Evolutionary conservation across 78 protist genomes (phyloP).

Genomic region (Guillardia theta): DNA sequence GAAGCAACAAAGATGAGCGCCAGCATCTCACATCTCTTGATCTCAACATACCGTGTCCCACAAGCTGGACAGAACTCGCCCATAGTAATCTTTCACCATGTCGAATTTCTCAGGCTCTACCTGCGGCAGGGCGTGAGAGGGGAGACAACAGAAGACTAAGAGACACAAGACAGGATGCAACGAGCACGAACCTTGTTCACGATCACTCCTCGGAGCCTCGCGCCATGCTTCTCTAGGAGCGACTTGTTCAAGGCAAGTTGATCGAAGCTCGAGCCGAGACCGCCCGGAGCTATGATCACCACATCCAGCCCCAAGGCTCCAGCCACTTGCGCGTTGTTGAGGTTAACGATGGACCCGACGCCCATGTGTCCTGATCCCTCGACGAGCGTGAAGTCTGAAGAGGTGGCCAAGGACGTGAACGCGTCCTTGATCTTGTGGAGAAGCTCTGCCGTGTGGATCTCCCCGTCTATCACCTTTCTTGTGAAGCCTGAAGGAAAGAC

Average conservation of each 20-base stretch:
- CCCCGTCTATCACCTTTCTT: neutral
- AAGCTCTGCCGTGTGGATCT: neutral
- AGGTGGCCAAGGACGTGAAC: neutral
- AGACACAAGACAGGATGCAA: neutral
- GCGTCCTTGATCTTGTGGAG: neutral
- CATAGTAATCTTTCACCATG: neutral
- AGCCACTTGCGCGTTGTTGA: constrained; percentile 26
- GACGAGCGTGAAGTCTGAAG: neutral
- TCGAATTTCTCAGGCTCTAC: neutral
- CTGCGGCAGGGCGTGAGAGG: neutral
- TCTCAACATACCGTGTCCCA: too few relatives aligned
- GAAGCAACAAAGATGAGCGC: too few relatives aligned
- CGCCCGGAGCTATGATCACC: constrained; percentile 7
- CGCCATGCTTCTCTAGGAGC: constrained; percentile 17
- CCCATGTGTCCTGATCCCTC: constrained; percentile 22
- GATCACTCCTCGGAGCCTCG: neutral
- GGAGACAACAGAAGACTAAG: neutral
- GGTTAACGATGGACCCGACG: constrained; percentile 17
- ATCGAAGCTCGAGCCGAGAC: neutral
- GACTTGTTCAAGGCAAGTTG: neutral
- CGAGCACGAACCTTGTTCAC: neutral
- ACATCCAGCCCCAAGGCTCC: neutral
- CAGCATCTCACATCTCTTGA: too few relatives aligned
- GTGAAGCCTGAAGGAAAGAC: constrained; percentile 11
- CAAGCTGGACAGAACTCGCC: neutral